Percentiles rank a stretch among this genome's conserved stretches.
Evolutionary conservation across 2,329 filamentous ascomycete genomes (phyloP).

Genomic region (Beauveria caledonica): DNA sequence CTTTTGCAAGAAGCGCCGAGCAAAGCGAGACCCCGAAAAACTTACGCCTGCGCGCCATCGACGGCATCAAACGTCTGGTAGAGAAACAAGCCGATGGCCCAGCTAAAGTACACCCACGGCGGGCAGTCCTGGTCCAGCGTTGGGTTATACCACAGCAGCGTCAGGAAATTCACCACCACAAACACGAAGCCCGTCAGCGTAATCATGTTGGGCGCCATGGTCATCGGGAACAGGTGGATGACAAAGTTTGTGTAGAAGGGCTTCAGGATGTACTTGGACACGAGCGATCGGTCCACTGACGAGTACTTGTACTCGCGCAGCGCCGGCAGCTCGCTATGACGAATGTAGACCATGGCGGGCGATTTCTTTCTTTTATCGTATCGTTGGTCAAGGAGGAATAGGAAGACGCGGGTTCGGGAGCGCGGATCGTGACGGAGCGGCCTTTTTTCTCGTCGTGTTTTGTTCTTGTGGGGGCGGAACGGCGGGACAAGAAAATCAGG

Average conservation of each 20-base stretch:
- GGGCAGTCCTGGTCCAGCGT: constrained; percentile 89
- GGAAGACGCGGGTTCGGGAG: neutral
- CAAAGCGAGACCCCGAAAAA: constrained; percentile 18
- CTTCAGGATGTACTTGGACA: constrained; percentile 90
- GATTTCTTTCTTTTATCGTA: neutral
- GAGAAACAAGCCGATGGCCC: constrained; percentile 81
- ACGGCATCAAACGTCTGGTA: constrained; percentile 99
- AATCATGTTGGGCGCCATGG: constrained; percentile 84
- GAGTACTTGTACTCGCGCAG: constrained; percentile 96
- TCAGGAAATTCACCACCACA: constrained; percentile 80
- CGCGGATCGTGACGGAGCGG: neutral
- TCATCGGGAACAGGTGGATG: constrained; percentile 90
- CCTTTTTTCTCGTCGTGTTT: neutral
- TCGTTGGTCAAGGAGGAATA: neutral
- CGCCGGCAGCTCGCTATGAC: constrained; percentile 79
- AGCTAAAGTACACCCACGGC: constrained; percentile 88
- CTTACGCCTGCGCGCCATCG: constrained; percentile 85
- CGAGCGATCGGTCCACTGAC: constrained; percentile 78
- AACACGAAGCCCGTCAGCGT: constrained; percentile 88
- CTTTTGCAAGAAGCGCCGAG: neutral
- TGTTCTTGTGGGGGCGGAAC: constrained; percentile 4
- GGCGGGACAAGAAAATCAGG: neutral
- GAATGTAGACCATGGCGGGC: constrained; percentile 83
- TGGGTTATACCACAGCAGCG: constrained; percentile 94
- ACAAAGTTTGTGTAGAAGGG: constrained; percentile 95